Evolutionary conservation across 2,329 filamentous ascomycete genomes (phyloP).

Genomic region (Fusarium piperis): DNA sequence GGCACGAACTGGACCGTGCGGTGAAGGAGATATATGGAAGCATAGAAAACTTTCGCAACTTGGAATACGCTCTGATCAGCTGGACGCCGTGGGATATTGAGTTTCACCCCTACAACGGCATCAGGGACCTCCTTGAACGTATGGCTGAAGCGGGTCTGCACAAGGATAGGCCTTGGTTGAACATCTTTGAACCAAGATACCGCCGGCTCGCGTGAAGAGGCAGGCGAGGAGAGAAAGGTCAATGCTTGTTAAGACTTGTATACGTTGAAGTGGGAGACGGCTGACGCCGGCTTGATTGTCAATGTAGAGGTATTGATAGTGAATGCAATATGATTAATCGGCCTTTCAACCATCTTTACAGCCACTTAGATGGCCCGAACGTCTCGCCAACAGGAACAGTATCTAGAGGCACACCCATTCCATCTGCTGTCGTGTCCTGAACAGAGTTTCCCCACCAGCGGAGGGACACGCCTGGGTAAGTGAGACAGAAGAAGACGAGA

Average conservation of each 20-base stretch:
- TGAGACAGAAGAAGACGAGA: slow-evolving; percentile 21
- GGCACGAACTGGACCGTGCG: background rate
- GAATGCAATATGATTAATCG: no score
- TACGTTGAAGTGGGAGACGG: no score
- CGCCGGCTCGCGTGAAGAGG: background rate
- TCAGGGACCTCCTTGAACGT: background rate
- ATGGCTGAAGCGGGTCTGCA: background rate
- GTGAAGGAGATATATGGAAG: slow-evolving; percentile 5
- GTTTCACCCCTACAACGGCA: background rate
- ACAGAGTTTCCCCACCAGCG: slow-evolving; percentile 31
- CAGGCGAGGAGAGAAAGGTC: background rate
- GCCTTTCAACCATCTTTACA: background rate
- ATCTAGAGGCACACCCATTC: slow-evolving; percentile 11
- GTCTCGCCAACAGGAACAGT: slow-evolving; percentile 5
- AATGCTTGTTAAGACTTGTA: background rate
- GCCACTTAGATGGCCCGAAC: slow-evolving; percentile 20
- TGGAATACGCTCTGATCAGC: background rate
- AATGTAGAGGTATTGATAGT: no score
- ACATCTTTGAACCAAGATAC: slow-evolving; percentile 6
- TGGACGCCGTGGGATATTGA: slow-evolving; percentile 1
- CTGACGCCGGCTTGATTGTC: no score
- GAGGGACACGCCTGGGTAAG: slow-evolving; percentile 9
- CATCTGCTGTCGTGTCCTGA: slow-evolving; percentile 13
- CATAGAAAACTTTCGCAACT: background rate
- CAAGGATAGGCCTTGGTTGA: background rate